phyloP scores from a whole-genome alignment of 2,329 filamentous ascomycete genomes.

The Acarospora socialis region DNA sequence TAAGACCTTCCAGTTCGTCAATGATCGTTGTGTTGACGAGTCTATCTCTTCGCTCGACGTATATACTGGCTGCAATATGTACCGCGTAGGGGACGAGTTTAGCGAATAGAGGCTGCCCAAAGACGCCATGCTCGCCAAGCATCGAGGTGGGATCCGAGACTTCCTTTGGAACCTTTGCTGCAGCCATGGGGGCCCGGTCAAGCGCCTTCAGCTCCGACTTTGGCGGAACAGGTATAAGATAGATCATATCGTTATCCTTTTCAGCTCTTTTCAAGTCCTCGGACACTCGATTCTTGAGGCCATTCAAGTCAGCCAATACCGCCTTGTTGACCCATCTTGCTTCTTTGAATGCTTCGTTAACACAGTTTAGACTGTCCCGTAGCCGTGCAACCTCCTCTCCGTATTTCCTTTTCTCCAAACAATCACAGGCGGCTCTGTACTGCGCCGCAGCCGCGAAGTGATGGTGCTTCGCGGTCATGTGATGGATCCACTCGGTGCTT shows the following conservation, averaged over 20 bases:
- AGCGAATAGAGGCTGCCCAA: conserved; percentile 74
- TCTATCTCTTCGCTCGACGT: conserved; percentile 81
- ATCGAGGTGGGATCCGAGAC: conserved; percentile 66
- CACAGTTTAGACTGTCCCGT: conserved; percentile 66
- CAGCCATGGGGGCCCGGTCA: conserved; percentile 80
- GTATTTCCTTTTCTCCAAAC: conserved; percentile 83
- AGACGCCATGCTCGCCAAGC: conserved; percentile 64
- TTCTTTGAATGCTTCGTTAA: conserved; percentile 77
- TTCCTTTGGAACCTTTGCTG: conserved; percentile 63
- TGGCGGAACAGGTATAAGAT: conserved; percentile 68
- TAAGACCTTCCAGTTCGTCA: conserved; percentile 68
- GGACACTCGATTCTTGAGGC: conserved; percentile 64
- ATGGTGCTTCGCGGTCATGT: conserved; percentile 92
- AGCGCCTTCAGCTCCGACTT: conserved; percentile 78
- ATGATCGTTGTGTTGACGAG: conserved; percentile 80
- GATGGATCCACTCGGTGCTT: conserved; percentile 92
- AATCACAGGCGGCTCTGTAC: conserved; percentile 79
- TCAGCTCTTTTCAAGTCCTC: conserved; percentile 87
- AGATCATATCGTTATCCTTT: conserved; percentile 94
- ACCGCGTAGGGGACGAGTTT: conserved; percentile 92
- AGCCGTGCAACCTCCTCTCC: conserved; percentile 88
- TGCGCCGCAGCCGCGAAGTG: conserved; percentile 95
- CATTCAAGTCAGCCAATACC: conserved; percentile 69
- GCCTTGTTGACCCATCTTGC: conserved; percentile 65
- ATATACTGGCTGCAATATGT: conserved; percentile 87